Evolutionary conservation across 1,284 basidiomycete species (phyloP).

Genomic region (Schizopora paradoxa): DNA sequence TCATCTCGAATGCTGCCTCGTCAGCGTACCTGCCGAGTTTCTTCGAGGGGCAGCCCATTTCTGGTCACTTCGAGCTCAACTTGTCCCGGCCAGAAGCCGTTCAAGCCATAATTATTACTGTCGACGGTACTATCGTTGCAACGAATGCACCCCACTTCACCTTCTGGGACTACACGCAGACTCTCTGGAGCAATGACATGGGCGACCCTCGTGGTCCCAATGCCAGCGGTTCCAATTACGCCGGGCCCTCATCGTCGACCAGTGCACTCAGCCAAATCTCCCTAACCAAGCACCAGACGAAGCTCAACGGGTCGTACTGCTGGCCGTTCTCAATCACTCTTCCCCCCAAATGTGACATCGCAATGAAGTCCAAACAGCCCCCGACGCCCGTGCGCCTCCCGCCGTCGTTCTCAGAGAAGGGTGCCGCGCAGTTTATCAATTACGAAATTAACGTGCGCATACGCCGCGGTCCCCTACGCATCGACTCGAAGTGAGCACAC

Average conservation of each 20-base stretch:
- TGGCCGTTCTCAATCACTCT: slow-evolving; percentile 18
- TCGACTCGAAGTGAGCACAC: slow-evolving; percentile 15
- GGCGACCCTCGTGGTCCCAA: slow-evolving; percentile 12
- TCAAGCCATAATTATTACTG: slow-evolving; percentile 12
- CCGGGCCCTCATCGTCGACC: too few species aligned
- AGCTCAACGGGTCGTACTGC: slow-evolving; percentile 20
- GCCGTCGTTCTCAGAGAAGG: slow-evolving; percentile 18
- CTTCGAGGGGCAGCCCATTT: slow-evolving; percentile 18
- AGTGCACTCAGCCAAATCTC: neutral
- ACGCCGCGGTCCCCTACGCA: slow-evolving; percentile 15
- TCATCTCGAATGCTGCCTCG: slow-evolving; percentile 11
- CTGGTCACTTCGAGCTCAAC: slow-evolving; percentile 14
- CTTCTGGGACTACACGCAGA: slow-evolving; percentile 15
- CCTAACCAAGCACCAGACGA: slow-evolving; percentile 15
- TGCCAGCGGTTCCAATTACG: neutral
- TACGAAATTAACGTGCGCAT: slow-evolving; percentile 18
- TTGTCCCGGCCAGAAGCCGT: slow-evolving; percentile 18
- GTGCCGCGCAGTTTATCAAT: slow-evolving; percentile 17
- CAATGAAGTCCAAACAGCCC: slow-evolving; percentile 12
- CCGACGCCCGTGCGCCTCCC: slow-evolving; percentile 13
- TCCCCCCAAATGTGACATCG: slow-evolving; percentile 11
- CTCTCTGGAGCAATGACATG: slow-evolving; percentile 14
- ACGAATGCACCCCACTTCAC: slow-evolving; percentile 13
- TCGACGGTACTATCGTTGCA: slow-evolving; percentile 15
- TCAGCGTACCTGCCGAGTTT: slow-evolving; percentile 13